Conservation (phyloP, 2,329 filamentous ascomycete species). For the Lasiodiplodia sp. region DNA sequence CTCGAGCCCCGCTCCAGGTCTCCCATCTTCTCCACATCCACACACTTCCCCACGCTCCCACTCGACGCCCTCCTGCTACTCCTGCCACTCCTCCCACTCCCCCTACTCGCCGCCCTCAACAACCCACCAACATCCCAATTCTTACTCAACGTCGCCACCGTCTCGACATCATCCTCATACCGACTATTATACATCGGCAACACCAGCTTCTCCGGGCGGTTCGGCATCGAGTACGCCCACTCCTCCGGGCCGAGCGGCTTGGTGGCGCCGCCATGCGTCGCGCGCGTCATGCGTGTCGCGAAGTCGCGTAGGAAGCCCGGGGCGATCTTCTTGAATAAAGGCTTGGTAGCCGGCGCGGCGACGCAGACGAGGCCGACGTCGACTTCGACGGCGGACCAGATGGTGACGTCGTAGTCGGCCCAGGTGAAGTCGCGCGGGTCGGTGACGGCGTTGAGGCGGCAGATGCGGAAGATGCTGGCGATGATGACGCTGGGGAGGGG, state of each 20-base stretch:
- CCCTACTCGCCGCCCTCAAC: background rate
- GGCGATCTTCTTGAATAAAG: slow-evolving; percentile 12
- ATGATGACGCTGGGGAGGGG: slow-evolving; percentile 45
- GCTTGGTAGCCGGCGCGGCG: slow-evolving; percentile 41
- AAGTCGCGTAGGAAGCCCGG: slow-evolving; percentile 2
- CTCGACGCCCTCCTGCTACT: background rate
- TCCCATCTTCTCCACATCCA: slow-evolving; percentile 1
- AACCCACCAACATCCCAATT: background rate
- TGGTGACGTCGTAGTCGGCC: slow-evolving; percentile 39
- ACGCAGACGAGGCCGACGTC: slow-evolving; percentile 48
- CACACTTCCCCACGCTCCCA: background rate
- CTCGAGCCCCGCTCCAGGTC: slow-evolving; percentile 11
- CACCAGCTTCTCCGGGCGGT: no score
- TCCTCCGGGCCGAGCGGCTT: background rate
- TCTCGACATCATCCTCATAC: no score
- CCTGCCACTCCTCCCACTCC: no score
- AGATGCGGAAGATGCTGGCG: slow-evolving; percentile 52
- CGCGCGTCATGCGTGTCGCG: background rate
- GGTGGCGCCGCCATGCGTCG: no score
- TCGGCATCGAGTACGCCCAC: background rate
- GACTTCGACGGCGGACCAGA: slow-evolving; percentile 47
- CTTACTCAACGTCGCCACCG: background rate
- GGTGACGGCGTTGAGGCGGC: slow-evolving; percentile 35
- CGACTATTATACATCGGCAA: no score
- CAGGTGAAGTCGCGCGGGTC: background rate